These are phyloP conservation scores for Thamnidium elegans DNA, from an alignment of 192 early-diverging fungal species.

Conservation along the genomic window DNA sequence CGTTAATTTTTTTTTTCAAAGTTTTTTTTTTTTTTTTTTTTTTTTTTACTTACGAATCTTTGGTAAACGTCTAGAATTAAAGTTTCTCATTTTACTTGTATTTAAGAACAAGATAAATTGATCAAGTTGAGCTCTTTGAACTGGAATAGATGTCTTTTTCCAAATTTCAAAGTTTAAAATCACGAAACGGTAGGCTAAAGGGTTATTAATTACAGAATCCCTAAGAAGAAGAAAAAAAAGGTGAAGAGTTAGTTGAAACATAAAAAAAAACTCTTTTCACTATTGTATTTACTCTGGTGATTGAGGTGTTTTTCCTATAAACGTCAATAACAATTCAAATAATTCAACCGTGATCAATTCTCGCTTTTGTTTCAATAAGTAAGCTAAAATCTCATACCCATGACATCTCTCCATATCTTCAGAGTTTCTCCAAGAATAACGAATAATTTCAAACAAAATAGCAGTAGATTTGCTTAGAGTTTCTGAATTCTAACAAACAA, in stretches of 20 bases:
- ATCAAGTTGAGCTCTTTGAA: slow-evolving; percentile 57
- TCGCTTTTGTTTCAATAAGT: slow-evolving; percentile 62
- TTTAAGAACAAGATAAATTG: slow-evolving; percentile 61
- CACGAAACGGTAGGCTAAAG: slow-evolving; percentile 58
- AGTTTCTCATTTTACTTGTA: slow-evolving; percentile 48
- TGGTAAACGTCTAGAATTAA: slow-evolving; percentile 56
- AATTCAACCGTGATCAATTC: slow-evolving; percentile 53
- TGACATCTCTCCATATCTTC: slow-evolving; percentile 70
- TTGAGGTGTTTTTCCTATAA: slow-evolving; percentile 59
- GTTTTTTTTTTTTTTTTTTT: background rate
- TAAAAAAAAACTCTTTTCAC: background rate
- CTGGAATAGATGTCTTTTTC: slow-evolving; percentile 48
- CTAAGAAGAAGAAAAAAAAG: slow-evolving; percentile 31
- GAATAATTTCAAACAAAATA: slow-evolving; percentile 58
- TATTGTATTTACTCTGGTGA: slow-evolving; percentile 44
- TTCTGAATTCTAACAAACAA: slow-evolving; percentile 41
- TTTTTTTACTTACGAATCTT: slow-evolving; percentile 52
- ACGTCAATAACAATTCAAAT: slow-evolving; percentile 55
- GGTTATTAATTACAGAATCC: slow-evolving; percentile 64
- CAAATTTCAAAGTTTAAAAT: slow-evolving; percentile 71
- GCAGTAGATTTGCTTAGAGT: slow-evolving; percentile 48
- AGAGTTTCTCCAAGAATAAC: slow-evolving; percentile 64
- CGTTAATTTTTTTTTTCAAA: background rate
- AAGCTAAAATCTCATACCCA: slow-evolving; percentile 65
- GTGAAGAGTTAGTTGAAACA: background rate